phyloP scores from a whole-genome alignment of 495 filamentous ascomycete genomes.

The Echria macrotheca region DNA sequence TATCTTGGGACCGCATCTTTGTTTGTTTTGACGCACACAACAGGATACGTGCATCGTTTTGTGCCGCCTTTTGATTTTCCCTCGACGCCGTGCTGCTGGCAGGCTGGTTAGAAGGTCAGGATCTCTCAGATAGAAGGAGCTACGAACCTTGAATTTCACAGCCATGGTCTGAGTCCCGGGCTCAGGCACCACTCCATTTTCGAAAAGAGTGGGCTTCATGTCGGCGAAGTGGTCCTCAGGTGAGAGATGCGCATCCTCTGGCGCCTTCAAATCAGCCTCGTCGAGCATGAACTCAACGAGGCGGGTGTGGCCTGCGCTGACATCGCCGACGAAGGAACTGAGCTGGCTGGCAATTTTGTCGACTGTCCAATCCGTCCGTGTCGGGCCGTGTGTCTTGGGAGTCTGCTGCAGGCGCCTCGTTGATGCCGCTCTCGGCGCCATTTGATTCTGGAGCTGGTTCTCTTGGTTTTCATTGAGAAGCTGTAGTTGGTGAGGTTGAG shows the following conservation, averaged over 20 bases:
- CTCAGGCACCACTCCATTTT: slow-evolving; percentile 11
- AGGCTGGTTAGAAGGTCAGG: slow-evolving; percentile 4
- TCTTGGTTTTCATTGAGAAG: too few relatives aligned
- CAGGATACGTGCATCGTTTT: slow-evolving; percentile 26
- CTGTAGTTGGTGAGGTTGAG: too few relatives aligned
- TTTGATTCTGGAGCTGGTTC: too few relatives aligned
- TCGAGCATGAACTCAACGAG: slow-evolving; percentile 36
- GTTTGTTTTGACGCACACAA: slow-evolving; percentile 36
- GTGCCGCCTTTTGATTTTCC: slow-evolving; percentile 34
- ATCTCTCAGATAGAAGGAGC: background rate
- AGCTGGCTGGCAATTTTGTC: slow-evolving; percentile 32
- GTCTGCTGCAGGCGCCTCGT: too few relatives aligned
- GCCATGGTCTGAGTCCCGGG: slow-evolving; percentile 21
- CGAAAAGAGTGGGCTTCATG: slow-evolving; percentile 24
- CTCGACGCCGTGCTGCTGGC: slow-evolving; percentile 28
- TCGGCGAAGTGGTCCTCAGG: slow-evolving; percentile 35
- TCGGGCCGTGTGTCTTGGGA: slow-evolving; percentile 30
- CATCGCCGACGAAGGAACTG: slow-evolving; percentile 23
- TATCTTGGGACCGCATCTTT: slow-evolving; percentile 38
- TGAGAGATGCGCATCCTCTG: slow-evolving; percentile 29
- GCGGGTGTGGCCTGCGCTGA: slow-evolving; percentile 32
- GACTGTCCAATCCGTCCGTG: slow-evolving; percentile 30
- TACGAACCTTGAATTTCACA: slow-evolving; percentile 38
- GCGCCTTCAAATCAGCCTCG: slow-evolving; percentile 34
- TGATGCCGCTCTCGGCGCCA: too few relatives aligned